Evolutionary conservation across 495 filamentous ascomycete species (phyloP), one percentile per base, ranked within the genome.

Genomic region (Penicillium longicatenatum): DNA sequence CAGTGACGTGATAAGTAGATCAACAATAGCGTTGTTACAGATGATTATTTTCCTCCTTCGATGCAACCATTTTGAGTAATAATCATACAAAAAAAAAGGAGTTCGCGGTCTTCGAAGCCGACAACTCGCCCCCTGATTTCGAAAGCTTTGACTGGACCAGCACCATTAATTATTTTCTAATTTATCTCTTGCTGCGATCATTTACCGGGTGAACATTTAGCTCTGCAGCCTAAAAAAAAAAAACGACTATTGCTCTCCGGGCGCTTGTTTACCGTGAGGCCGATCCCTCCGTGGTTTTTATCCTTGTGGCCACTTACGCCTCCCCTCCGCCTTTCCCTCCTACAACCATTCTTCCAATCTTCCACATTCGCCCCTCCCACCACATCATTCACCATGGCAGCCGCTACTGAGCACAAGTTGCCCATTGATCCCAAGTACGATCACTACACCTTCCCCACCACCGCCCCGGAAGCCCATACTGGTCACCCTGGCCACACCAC

Each of bases 401-500:
- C 70, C 26, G 42, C 75, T 44, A 54, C 65, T 41, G 68, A 73
- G 47, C 54, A 63, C 24, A 61, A 72, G 61, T 50, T 89, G 72
- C 75, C 86, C 69, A 78, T 85, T 53, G 89, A 96, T 72, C 80
- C 90, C 64, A 97, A 96, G 75, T 97, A 97, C 80, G 93, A 98
- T 75, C 75, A 93, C 77, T 97, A 96, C 78, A 93, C 97, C 70
- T 98, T 80, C 77, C 94, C 94, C 50, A 93, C 86, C 51, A 92
- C 82, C 22, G 84, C 87, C 43, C 86, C 90, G 39, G 80, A 82
- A 46, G 65, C 79, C 11, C 82, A 87, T 63, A 75, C 77, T 60
- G 94, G 94, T 45, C 94, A 97, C 72, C 88, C 94, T 54, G 94
- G 94, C 66, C 86, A 93, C 71, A 89, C 93, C 64, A 96, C 89